These are phyloP conservation scores for Metschnikowia arizonensis DNA, from an alignment of 805 yeast species.

Conservation along the genomic window DNA sequence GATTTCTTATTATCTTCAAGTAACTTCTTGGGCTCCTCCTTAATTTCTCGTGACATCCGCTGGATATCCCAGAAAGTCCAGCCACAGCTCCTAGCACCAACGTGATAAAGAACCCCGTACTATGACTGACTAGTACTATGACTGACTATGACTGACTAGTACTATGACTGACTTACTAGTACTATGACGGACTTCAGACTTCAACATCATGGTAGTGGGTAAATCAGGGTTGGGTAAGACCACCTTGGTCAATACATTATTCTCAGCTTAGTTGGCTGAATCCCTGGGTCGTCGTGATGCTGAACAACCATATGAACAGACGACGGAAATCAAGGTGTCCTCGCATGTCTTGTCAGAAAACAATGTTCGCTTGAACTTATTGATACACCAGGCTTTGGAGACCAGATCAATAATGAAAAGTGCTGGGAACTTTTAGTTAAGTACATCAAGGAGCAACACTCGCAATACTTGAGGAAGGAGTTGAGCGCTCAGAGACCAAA, in stretches of 20 bases:
- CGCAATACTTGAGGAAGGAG: slow-evolving; percentile 85
- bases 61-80: slow-evolving; percentile 20
- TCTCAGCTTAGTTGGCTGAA: slow-evolving; percentile 73
- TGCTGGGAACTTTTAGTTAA: slow-evolving; percentile 96
- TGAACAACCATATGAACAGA: slow-evolving; percentile 72
- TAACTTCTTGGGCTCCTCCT: slow-evolving; percentile 7
- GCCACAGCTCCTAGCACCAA: slow-evolving; percentile 24
- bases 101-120: slow-evolving; percentile 33
- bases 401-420: slow-evolving; percentile 89
- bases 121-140: too few relatives aligned
- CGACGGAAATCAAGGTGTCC: slow-evolving; percentile 76
- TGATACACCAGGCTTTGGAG: slow-evolving; percentile 98
- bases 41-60: slow-evolving; percentile 14
- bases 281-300: slow-evolving; percentile 68
- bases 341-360: slow-evolving; percentile 76
- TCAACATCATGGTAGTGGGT: slow-evolving; percentile 92
- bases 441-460: slow-evolving; percentile 93
- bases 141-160: too few relatives aligned
- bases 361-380: slow-evolving; percentile 81
- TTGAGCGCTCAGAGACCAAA: slow-evolving; percentile 91
- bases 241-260: slow-evolving; percentile 85
- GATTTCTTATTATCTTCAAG: not conserved
- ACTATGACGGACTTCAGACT: too few relatives aligned
- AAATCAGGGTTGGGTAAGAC: slow-evolving; percentile 90
- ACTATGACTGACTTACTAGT: too few relatives aligned